Evolutionary conservation across 1,139 yeast species (phyloP).

Genomic region (Taphrina pruni): DNA sequence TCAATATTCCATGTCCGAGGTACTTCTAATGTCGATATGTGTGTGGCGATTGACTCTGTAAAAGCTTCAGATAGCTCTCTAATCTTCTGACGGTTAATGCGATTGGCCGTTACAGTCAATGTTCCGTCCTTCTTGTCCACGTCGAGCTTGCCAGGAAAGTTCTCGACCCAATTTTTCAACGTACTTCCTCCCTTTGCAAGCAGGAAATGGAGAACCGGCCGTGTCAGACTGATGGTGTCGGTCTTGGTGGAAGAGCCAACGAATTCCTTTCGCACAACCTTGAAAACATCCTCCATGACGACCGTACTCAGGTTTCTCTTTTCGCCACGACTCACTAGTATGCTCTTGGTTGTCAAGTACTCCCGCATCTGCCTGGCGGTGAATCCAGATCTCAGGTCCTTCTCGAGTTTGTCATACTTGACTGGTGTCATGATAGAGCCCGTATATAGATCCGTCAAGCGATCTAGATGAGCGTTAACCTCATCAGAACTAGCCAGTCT

Average conservation of each 20-base stretch:
- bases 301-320: background rate
- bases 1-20: background rate
- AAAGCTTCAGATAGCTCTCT: background rate
- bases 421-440: background rate
- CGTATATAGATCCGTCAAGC: background rate
- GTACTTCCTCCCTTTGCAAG: conserved; percentile 8
- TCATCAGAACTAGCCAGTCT: conserved; percentile 11
- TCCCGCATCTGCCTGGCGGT: conserved; percentile 8
- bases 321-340: background rate
- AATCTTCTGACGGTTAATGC: background rate
- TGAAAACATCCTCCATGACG: conserved; percentile 1
- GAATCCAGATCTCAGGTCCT: conserved; percentile 3
- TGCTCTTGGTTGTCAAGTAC: background rate
- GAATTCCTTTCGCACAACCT: background rate
- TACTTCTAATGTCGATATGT: background rate
- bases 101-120: conserved; percentile 1
- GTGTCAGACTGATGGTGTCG: background rate
- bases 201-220: background rate
- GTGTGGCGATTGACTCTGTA: background rate
- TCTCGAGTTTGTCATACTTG: background rate
- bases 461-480: background rate
- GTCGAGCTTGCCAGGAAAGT: conserved; percentile 4
- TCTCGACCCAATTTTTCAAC: background rate
- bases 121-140: conserved; percentile 3
- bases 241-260: background rate